Evolutionary conservation across 1,284 basidiomycete genomes (phyloP).

Genomic region (Cryptococcus sp.): DNA sequence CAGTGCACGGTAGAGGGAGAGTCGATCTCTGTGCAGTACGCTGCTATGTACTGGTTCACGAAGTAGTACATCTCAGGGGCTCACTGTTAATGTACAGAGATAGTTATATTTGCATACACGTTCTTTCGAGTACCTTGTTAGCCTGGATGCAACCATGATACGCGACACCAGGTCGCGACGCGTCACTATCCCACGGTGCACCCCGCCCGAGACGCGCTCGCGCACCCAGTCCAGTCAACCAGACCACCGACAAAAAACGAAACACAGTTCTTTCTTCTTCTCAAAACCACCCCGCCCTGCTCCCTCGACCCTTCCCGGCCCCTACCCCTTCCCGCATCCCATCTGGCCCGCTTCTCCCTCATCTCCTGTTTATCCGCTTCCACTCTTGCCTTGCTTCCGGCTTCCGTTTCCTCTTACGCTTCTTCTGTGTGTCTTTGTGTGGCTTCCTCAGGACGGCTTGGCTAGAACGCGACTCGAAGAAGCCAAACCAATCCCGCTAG

Average conservation of each 20-base stretch:
- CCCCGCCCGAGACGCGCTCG: no score
- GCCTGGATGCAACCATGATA: no score
- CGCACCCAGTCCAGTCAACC: no score
- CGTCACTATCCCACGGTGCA: no score
- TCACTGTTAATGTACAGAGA: no score
- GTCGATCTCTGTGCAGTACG: slow-evolving; percentile 55
- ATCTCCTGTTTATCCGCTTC: slow-evolving; percentile 6
- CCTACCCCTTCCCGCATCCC: slow-evolving; percentile 9
- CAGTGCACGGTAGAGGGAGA: slow-evolving; percentile 53
- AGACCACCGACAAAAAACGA: no score
- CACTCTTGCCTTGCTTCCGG: not conserved
- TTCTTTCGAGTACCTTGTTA: no score
- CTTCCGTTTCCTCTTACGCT: not conserved
- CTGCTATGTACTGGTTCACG: slow-evolving; percentile 55
- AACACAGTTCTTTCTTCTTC: slow-evolving; percentile 4
- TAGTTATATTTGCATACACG: no score
- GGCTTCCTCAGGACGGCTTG: not conserved
- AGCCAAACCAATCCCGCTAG: not conserved
- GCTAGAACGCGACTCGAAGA: not conserved
- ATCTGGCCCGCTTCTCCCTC: slow-evolving; percentile 20
- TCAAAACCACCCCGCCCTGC: slow-evolving; percentile 17
- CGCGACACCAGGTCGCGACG: no score
- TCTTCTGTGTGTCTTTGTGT: not conserved
- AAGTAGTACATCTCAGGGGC: slow-evolving; percentile 12
- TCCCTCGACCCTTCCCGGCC: slow-evolving; percentile 11